Conservation (phyloP, 2,329 filamentous ascomycete species). For the Ophiostoma pallidulum region DNA sequence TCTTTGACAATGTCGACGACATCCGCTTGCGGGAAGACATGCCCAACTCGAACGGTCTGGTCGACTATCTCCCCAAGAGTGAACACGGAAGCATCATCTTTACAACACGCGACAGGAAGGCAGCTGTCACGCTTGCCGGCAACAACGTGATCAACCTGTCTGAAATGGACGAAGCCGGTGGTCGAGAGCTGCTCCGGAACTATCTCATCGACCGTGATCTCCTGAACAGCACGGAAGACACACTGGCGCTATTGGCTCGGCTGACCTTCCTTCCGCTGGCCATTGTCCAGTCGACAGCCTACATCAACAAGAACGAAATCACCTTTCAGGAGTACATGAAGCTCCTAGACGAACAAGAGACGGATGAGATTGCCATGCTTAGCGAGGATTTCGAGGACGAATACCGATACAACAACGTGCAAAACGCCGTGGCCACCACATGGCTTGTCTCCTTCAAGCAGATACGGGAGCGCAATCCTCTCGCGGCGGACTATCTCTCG, state of each 20-base stretch:
- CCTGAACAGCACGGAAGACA: neutral
- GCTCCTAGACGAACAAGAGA: conserved; percentile 8
- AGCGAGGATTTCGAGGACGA: conserved; percentile 14
- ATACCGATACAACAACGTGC: neutral
- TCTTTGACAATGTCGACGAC: neutral
- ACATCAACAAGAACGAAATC: conserved; percentile 7
- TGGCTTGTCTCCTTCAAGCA: conserved; percentile 17
- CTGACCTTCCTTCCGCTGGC: conserved; percentile 14
- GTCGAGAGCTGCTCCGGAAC: conserved; percentile 18
- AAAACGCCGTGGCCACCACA: conserved; percentile 14
- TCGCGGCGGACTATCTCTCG: conserved; percentile 22
- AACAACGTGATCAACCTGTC: neutral
- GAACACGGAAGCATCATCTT: neutral
- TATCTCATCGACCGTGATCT: conserved; percentile 11
- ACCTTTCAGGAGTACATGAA: conserved; percentile 2
- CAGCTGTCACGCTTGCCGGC: neutral
- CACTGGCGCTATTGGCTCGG: neutral
- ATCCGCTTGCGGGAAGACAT: neutral
- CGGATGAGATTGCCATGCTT: conserved; percentile 10
- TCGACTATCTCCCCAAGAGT: neutral
- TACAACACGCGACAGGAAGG: neutral
- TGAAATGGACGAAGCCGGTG: neutral
- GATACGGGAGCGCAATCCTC: conserved; percentile 14
- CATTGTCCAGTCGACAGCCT: conserved; percentile 12
- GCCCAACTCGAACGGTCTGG: too few species aligned